Conservation (phyloP, 2,329 filamentous ascomycete genomes). For the Phoma sp. region DNA sequence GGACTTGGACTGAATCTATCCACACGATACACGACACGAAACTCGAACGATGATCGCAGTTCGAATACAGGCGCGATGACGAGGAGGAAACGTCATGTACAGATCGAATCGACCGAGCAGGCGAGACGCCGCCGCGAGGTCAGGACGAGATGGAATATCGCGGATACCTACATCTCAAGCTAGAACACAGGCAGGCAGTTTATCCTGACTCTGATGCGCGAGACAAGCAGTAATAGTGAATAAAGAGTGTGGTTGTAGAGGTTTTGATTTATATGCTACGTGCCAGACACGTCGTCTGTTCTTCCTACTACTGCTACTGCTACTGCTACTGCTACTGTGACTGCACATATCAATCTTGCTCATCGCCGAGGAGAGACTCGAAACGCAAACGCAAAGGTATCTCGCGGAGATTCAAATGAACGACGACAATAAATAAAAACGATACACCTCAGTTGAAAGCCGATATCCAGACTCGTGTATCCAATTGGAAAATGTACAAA, state of each 20-base stretch:
- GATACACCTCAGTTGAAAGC: conserved; percentile 6
- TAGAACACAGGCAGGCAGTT: no score
- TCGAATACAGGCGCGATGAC: no score
- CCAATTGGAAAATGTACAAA: conserved; percentile 33
- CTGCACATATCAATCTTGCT: neutral
- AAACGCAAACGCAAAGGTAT: conserved; percentile 11
- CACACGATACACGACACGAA: no score
- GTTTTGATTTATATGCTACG: conserved; percentile 2
- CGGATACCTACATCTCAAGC: no score
- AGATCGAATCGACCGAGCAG: no score
- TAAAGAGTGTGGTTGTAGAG: neutral
- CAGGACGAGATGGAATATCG: no score
- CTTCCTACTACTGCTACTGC: neutral
- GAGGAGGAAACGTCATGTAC: no score
- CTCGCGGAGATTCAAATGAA: conserved; percentile 20
- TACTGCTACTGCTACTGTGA: neutral
- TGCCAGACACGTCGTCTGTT: conserved; percentile 2
- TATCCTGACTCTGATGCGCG: no score
- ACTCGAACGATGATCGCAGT: no score
- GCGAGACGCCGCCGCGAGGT: no score
- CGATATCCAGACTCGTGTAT: conserved; percentile 20
- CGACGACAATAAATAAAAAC: conserved; percentile 7
- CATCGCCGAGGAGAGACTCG: conserved; percentile 16
- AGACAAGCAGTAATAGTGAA: no score
- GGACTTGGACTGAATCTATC: no score